Base-by-base conservation (phyloP, 495 filamentous ascomycete species). In the Beverwykella pulmonaria region DNA sequence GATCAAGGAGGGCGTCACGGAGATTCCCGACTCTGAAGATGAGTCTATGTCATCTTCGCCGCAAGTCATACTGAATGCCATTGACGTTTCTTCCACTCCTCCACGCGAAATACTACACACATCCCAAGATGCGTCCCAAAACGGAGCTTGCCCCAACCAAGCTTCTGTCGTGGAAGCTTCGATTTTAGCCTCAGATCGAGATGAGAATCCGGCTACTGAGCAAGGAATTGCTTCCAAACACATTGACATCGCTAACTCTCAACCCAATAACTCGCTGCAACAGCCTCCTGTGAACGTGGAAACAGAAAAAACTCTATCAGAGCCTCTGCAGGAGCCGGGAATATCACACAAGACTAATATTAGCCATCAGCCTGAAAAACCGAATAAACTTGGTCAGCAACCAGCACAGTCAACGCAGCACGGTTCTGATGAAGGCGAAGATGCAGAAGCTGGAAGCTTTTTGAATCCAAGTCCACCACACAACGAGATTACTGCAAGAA, bases 11-110 rank as follows among this genome's bases (percentile, higher is more conserved):
- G 55, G 55, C 15, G 47, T 53, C 26, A 57, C 39, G 1, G 60
- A 60, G 54, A 59, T 71, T 47, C 60, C 69, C 26, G 69, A 71
- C 56, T 71, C 69, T 27, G 69, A 71, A 53, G 65, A 68, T 17
- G 65, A 71, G 47, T 22, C 29, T 0, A 19, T 68, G 55, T 25
- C 61, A 10, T 71, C 69, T 15, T 65, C 64, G 49, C 55, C 65
- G 3, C 50, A 32, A 22, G 30, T 29, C 39, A 44, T 46, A 26
- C 5, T 14, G 23, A 34, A 54, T 48, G 12, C 3, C 20, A 36
- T 1, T 39, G 50, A 52, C 52, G 44, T 53, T 54, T 19, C 26
- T 68, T 26, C 41, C 6, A 44, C 6, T 44, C 8, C 9, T 34
- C 5, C 30, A 12, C 30, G 30, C 22, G 49, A 30, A 14, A 22